Evolutionary conservation across 768 basidiomycete genomes (phyloP).

Genomic region (Psilocybe tampanensis): DNA sequence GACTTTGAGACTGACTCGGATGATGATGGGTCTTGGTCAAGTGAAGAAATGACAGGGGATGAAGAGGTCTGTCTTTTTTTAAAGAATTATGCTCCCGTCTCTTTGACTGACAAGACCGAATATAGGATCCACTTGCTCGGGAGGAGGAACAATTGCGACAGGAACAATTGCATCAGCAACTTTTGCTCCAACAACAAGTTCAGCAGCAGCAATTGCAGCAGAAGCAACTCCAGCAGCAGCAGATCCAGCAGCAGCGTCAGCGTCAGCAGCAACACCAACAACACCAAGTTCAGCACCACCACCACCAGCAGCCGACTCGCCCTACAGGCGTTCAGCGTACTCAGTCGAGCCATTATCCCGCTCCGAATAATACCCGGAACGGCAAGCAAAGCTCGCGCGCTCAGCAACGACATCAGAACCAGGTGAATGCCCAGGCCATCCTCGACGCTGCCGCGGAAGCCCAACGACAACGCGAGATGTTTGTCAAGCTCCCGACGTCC

Average conservation of each 20-base stretch:
- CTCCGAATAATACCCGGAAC: conserved; percentile 11
- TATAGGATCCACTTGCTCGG: conserved; percentile 3
- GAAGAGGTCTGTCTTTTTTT: conserved; percentile 29
- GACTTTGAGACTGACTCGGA: conserved; percentile 54
- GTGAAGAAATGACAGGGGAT: conserved; percentile 52
- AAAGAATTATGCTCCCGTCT: neutral
- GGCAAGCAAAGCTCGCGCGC: conserved; percentile 13
- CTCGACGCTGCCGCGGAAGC: conserved; percentile 24
- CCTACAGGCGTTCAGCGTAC: conserved; percentile 24
- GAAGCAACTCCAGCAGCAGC: conserved; percentile 13
- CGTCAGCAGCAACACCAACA: conserved; percentile 12
- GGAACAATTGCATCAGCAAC: conserved; percentile 15
- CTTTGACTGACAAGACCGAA: neutral
- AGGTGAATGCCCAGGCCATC: conserved; percentile 14
- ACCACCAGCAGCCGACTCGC: conserved; percentile 12
- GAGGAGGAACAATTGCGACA: conserved; percentile 12
- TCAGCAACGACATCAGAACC: conserved; percentile 17
- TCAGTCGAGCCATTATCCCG: conserved; percentile 27
- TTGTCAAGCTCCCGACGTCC: conserved; percentile 67
- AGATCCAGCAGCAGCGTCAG: conserved; percentile 21
- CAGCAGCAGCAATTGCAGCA: conserved; percentile 11
- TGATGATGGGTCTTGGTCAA: conserved; percentile 55
- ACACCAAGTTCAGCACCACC: conserved; percentile 11
- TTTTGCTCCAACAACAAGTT: neutral
- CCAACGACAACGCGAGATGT: conserved; percentile 54